These are phyloP conservation scores for Nissolia schottii DNA, from an alignment of 306 rosid genomes.

Conservation along the genomic window DNA sequence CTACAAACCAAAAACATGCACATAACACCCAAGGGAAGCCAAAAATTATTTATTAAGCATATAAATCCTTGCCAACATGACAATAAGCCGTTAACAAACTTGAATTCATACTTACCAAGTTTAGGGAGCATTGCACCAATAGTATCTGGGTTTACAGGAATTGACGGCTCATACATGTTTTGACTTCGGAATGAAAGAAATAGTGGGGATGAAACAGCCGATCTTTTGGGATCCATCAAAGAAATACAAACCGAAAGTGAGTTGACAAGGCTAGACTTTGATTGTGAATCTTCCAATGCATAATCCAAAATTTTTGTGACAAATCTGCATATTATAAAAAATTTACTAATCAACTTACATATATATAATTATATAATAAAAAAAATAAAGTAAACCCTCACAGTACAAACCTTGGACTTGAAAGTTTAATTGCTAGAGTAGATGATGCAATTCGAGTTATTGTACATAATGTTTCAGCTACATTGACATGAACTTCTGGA, in stretches of 20 bases:
- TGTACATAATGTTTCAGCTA: slow-evolving; percentile 87
- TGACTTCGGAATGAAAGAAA: slow-evolving; percentile 84
- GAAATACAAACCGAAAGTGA: slow-evolving; percentile 91
- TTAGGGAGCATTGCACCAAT: slow-evolving; percentile 87
- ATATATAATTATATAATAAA: not conserved
- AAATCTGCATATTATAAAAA: slow-evolving; percentile 52
- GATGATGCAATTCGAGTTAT: slow-evolving; percentile 82
- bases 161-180: slow-evolving; percentile 71
- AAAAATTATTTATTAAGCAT: not conserved
- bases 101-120: slow-evolving; percentile 75
- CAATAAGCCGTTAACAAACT: slow-evolving; percentile 2
- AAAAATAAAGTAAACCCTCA: not conserved
- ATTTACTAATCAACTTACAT: not conserved
- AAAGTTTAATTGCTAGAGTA: slow-evolving; percentile 78
- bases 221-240: slow-evolving; percentile 90
- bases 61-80: not conserved
- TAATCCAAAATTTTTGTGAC: slow-evolving; percentile 75
- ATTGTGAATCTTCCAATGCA: slow-evolving; percentile 82
- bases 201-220: slow-evolving; percentile 57
- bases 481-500: slow-evolving; percentile 97
- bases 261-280: slow-evolving; percentile 79
- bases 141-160: slow-evolving; percentile 79
- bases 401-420: slow-evolving; percentile 80
- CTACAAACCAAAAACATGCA: not conserved
- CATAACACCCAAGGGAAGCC: not conserved